phyloP scores from a whole-genome alignment of 352 stramenopile species.

The Halophytophthora polymorphica region DNA sequence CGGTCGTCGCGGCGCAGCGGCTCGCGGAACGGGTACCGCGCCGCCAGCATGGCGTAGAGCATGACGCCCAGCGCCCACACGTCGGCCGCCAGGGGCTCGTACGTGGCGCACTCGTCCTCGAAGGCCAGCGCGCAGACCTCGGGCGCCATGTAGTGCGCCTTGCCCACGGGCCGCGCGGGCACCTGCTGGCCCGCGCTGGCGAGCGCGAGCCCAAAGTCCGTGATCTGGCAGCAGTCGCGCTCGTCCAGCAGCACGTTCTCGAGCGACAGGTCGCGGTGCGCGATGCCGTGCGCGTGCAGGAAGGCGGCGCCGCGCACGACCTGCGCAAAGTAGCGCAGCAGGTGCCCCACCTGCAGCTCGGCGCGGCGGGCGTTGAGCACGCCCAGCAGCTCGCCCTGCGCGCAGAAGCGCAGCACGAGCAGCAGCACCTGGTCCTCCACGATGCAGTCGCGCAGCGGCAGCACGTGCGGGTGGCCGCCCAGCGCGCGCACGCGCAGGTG shows the following conservation, averaged over 20 bases:
- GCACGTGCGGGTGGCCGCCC: constrained; percentile 66
- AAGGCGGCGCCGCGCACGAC: constrained; percentile 62
- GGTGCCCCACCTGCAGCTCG: constrained; percentile 22
- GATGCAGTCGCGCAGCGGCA: constrained; percentile 65
- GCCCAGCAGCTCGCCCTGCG: constrained; percentile 60
- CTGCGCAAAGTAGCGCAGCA: constrained; percentile 65
- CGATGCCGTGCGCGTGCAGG: constrained; percentile 70
- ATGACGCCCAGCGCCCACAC: constrained; percentile 84
- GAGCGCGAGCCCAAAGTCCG: constrained; percentile 71
- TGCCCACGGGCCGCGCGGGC: constrained; percentile 53
- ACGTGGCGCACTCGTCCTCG: constrained; percentile 25
- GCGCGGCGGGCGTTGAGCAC: constrained; percentile 58
- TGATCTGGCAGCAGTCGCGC: constrained; percentile 66
- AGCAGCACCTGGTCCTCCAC: constrained; percentile 57
- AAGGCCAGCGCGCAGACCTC: constrained; percentile 42
- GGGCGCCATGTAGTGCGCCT: constrained; percentile 78
- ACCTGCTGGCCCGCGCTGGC: constrained; percentile 22
- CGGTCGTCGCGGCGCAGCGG: constrained; percentile 49
- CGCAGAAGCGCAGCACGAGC: constrained; percentile 73
- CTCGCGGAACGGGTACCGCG: constrained; percentile 61
- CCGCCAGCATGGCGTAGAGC: constrained; percentile 68
- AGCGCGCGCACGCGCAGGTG: constrained; percentile 59
- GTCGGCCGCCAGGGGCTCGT: constrained; percentile 64
- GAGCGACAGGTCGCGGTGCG: constrained; percentile 77
- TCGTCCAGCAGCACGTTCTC: constrained; percentile 81